Conservation (phyloP, 345 rosid species). For the Crucihimalaya himalaica region DNA sequence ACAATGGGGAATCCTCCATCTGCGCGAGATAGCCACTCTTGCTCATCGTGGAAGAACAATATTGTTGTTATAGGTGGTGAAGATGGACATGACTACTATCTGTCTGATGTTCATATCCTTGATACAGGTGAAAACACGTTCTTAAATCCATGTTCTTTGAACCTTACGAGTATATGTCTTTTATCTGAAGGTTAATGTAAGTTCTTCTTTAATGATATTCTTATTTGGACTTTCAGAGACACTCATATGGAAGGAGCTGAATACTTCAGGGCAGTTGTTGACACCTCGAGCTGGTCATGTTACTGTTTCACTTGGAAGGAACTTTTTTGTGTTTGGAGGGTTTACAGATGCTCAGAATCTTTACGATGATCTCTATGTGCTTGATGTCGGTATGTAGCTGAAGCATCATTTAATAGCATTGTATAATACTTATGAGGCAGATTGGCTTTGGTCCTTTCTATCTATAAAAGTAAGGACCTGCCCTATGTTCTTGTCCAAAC, state of each 20-base stretch:
- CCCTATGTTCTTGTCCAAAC: not conserved
- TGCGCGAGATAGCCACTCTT: constrained; percentile 92
- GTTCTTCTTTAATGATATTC: constrained; percentile 3
- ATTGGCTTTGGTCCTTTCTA: not conserved
- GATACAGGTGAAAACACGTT: constrained; percentile 65
- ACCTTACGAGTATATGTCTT: constrained; percentile 21
- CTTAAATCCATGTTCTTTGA: constrained; percentile 1
- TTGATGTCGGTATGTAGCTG: constrained; percentile 77
- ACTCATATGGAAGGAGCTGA: constrained; percentile 84
- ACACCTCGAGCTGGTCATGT: constrained; percentile 98
- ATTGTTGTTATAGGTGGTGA: constrained; percentile 93
- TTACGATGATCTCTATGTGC: constrained; percentile 79
- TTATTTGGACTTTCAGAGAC: constrained; percentile 56
- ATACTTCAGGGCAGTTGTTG: constrained; percentile 70
- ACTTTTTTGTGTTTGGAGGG: constrained; percentile 93
- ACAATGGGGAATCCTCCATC: constrained; percentile 87
- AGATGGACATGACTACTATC: constrained; percentile 89
- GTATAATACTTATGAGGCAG: not conserved
- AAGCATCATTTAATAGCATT: constrained; percentile 3
- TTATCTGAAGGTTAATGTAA: not conserved
- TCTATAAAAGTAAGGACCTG: not conserved
- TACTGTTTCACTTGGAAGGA: constrained; percentile 81
- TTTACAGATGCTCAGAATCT: constrained; percentile 92
- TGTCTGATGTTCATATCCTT: constrained; percentile 93
- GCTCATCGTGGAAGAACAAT: constrained; percentile 93